Evolutionary conservation across 2,329 filamentous ascomycete species (phyloP).

Genomic region (Trichophyton simii): DNA sequence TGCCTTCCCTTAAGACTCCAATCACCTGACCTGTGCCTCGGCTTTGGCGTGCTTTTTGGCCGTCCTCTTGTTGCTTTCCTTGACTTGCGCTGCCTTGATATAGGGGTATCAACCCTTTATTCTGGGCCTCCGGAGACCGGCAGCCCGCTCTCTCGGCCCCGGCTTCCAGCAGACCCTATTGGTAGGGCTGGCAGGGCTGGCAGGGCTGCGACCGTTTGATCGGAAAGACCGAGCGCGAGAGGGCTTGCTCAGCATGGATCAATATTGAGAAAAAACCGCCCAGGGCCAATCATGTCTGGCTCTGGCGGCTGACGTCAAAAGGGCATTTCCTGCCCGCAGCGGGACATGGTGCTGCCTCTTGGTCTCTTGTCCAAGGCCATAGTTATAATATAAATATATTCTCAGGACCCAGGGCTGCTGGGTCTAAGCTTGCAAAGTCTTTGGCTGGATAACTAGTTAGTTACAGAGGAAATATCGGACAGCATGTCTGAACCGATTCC

Average conservation of each 20-base stretch:
- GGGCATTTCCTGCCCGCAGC: neutral
- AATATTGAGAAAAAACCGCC: neutral
- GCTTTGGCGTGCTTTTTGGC: neutral
- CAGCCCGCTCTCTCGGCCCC: slow-evolving; percentile 9
- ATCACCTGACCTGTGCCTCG: neutral
- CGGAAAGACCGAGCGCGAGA: slow-evolving; percentile 2
- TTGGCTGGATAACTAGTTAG: too few relatives aligned
- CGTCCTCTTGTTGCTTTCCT: neutral
- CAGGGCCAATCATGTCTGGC: neutral
- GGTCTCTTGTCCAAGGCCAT: neutral
- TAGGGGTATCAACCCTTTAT: neutral
- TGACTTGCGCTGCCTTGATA: neutral
- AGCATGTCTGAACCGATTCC: slow-evolving; percentile 1
- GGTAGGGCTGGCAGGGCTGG: neutral
- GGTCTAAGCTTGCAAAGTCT: neutral
- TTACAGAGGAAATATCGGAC: too few relatives aligned
- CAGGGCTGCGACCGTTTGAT: neutral
- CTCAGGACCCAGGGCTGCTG: neutral
- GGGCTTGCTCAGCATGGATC: neutral
- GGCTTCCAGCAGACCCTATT: neutral
- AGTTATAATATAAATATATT: neutral
- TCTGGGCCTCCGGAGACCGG: neutral
- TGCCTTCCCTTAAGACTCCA: too few relatives aligned
- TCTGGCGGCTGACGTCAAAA: neutral
- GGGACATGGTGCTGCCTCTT: neutral